Base-by-base conservation (phyloP, 2,329 filamentous ascomycete genomes). In the Knufia petricola region DNA sequence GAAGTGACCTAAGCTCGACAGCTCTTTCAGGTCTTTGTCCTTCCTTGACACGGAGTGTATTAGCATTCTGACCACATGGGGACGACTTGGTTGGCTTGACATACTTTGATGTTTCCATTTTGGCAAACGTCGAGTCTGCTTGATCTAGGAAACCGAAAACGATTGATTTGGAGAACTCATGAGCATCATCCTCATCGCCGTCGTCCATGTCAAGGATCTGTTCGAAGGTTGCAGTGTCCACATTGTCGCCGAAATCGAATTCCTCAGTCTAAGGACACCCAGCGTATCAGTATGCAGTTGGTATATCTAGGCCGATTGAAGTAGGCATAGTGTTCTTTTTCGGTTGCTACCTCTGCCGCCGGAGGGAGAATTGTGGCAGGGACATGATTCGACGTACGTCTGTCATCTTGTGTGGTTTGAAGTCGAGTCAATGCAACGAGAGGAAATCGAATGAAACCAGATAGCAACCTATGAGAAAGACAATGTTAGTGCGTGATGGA, bases 141-240 rank as follows among this genome's bases (percentile, higher is more conserved):
- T 98, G 92, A 15, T 87, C 82, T 59, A 96, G 94, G 72, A 95
- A 98, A 53, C 87, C 87, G 63, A 81, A 84, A 42, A 96, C 89
- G 57, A 98, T 89, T 52, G 84, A 83, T 60, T 75, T 79, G 69
- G 85, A 94, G 74, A 96, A 96, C 42, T 95, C 87, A 21, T 47
- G 44, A 20, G 15, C 21, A 59, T 82, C 77, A 55, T 90, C 85
- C 9, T 82, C 79, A 57, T 86, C 84, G 55, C 86, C 85, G 55
- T 96, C 92, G 66, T 98, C 92, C 90, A 98, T 95, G 68, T 96
- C 92, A 54, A 96, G 79, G 64, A 98, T 96, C 73, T 96, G 92
- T 60, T 83, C 81, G 61, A 98, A 98, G 49, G 88, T 94, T 48
- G 68, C 65, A 52, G 74, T 70, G 66, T 96, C 90, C 67, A 98